Conservation (phyloP, 306 rosid genomes). For the Potentilla sterilis region DNA sequence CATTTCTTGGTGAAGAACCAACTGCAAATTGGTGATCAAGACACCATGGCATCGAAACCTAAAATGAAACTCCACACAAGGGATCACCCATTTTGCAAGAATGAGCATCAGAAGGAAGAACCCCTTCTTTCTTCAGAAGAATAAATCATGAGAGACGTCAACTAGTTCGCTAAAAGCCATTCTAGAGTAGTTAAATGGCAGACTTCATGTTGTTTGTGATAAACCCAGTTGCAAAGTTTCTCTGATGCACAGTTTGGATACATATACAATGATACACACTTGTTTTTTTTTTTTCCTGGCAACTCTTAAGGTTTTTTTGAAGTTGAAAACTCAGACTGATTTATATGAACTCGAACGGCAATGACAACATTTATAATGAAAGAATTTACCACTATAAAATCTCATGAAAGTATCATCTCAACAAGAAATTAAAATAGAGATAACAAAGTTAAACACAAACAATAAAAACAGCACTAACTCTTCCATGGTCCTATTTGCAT, state of each 20-base stretch:
- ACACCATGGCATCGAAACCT: neutral
- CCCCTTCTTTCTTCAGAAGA: conserved; percentile 39
- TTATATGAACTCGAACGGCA: neutral
- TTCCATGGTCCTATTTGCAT: conserved; percentile 37
- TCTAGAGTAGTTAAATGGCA: neutral
- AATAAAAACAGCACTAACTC: conserved; percentile 33
- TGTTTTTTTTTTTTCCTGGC: too few relatives aligned
- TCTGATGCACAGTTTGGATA: neutral
- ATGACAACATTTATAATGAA: neutral
- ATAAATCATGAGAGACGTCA: neutral
- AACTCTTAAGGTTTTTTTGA: too few relatives aligned
- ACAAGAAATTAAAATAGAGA: conserved; percentile 45
- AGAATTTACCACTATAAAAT: conserved; percentile 41
- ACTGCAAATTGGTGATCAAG: neutral
- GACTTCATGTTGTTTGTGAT: neutral
- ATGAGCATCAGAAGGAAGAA: conserved; percentile 27
- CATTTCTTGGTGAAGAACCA: conserved; percentile 4
- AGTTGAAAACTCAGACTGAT: too few relatives aligned
- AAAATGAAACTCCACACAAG: conserved; percentile 12
- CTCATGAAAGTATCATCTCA: conserved; percentile 50
- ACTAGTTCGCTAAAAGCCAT: neutral
- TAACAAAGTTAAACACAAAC: conserved; percentile 44
- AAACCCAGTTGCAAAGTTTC: neutral
- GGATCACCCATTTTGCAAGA: conserved; percentile 49
- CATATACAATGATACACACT: neutral